Evolutionary conservation across 2,329 filamentous ascomycete species (phyloP).

Genomic region (Paecilomyces variotii): DNA sequence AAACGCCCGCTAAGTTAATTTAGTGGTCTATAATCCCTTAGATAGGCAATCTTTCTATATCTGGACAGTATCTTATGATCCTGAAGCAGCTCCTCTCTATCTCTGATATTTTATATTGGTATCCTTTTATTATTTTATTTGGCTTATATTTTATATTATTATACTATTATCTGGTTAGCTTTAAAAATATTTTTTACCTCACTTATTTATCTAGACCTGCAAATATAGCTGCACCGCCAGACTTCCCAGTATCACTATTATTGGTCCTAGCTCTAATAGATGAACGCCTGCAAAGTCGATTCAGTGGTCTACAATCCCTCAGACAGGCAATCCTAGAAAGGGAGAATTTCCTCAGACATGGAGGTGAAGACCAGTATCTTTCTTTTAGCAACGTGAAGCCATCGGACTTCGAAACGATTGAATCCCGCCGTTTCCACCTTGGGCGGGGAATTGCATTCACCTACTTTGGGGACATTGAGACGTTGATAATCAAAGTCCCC

Average conservation of each 20-base stretch:
- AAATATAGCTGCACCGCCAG: background rate
- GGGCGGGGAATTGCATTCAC: background rate
- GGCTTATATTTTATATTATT: too few species aligned
- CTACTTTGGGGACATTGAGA: background rate
- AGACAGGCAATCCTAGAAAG: background rate
- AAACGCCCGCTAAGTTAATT: too few species aligned
- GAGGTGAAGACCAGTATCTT: background rate
- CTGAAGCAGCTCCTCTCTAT: too few species aligned
- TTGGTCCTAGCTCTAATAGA: background rate
- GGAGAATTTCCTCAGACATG: background rate
- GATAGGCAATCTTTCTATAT: too few species aligned
- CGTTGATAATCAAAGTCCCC: background rate
- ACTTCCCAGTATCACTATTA: background rate
- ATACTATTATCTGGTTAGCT: too few species aligned
- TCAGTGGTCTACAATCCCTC: background rate
- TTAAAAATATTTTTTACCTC: too few species aligned
- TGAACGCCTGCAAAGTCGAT: background rate
- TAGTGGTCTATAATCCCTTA: too few species aligned
- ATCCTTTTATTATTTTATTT: too few species aligned
- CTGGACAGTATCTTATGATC: too few species aligned
- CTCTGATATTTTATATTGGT: too few species aligned
- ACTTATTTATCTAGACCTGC: too few species aligned
- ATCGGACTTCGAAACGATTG: background rate
- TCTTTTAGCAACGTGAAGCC: background rate
- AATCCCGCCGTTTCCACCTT: background rate